Evolutionary conservation across 495 filamentous ascomycete genomes (phyloP), one percentile per base, ranked within the genome.

Genomic region (Tetracladium setigerum): DNA sequence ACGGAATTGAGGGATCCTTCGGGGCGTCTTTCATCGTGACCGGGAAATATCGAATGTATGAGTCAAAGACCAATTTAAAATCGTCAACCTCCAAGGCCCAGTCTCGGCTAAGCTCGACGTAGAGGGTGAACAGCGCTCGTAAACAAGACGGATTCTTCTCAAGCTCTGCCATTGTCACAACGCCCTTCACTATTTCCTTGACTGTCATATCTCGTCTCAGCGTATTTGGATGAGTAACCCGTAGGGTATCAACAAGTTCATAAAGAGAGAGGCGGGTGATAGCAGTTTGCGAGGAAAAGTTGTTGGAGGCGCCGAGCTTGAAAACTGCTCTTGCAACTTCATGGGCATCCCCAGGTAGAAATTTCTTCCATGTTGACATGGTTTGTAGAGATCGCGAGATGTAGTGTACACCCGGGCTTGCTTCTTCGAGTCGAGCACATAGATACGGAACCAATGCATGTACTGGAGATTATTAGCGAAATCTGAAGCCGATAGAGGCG

Each of bases 81-180:
- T 41, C 35, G 7, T 17, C 19, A 8, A 22, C 34, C 1, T 33
- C 34, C 2, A 54, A 24, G 1, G n/a, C 27, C 58, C 58, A 76
- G 12, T 62, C 61, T 17, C 55, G 48, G 5, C 73, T 46, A 22
- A 77, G 56, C 4, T 43, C 43, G 17, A 53, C 50, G 12, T 76
- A 54, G 18, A 67, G 65, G 13, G 57, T 57, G 48, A 79, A 77
- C 63, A 73, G 69, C 16, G 69, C 47, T 50, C 69, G 60, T 8
- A 79, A 60, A 47, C 72, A 73, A 30, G 59, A 55, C 0, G 74
- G 71, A 31, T 74, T 67, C 42, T 73, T 67, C 52, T 79, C 75
- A 27, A 38, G 38, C 8, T 48, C 48, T 4, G 35, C 47, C 39
- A 58, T 37, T 9, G 38, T 11, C 1, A 52, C 34, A 15, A 61